Evolutionary conservation across 2,329 filamentous ascomycete species (phyloP).

Genomic region (Lachnellula arida): DNA sequence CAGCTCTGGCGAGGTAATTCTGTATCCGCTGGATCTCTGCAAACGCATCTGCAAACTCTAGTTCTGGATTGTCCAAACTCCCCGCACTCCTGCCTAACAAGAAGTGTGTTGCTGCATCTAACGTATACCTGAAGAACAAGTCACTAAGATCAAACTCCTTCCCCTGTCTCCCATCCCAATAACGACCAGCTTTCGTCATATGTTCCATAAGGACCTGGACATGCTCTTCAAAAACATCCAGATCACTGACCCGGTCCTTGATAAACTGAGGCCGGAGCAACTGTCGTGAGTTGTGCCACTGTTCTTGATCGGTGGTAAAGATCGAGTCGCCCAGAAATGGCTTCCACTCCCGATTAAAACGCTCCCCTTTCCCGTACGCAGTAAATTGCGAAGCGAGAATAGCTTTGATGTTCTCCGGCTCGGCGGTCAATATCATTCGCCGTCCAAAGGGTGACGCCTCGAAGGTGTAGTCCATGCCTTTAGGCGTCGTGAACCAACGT

Average conservation of each 20-base stretch:
- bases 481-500: constrained; percentile 41
- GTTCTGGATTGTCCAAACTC: constrained; percentile 49
- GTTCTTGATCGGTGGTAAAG: constrained; percentile 72
- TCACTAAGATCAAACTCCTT: constrained; percentile 65
- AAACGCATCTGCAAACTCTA: constrained; percentile 77
- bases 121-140: constrained; percentile 77
- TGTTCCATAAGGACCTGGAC: constrained; percentile 67
- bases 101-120: constrained; percentile 85
- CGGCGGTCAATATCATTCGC: constrained; percentile 61
- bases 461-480: constrained; percentile 47
- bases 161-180: constrained; percentile 46
- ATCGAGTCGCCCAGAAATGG: constrained; percentile 72
- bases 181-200: constrained; percentile 54
- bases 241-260: constrained; percentile 75
- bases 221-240: constrained; percentile 77
- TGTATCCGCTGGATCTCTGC: constrained; percentile 73
- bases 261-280: constrained; percentile 84
- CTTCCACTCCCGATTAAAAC: constrained; percentile 71
- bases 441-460: constrained; percentile 41
- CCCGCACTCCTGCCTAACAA: constrained; percentile 72
- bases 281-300: constrained; percentile 77
- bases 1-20: constrained; percentile 59
- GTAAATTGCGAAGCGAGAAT: constrained; percentile 81
- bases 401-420: constrained; percentile 88
- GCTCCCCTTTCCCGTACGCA: constrained; percentile 77